Percentiles rank a stretch among this genome's conserved stretches.
These are phyloP conservation scores for Angomonas desouzai DNA, from an alignment of 208 protist genomes.

Conservation along the genomic window DNA sequence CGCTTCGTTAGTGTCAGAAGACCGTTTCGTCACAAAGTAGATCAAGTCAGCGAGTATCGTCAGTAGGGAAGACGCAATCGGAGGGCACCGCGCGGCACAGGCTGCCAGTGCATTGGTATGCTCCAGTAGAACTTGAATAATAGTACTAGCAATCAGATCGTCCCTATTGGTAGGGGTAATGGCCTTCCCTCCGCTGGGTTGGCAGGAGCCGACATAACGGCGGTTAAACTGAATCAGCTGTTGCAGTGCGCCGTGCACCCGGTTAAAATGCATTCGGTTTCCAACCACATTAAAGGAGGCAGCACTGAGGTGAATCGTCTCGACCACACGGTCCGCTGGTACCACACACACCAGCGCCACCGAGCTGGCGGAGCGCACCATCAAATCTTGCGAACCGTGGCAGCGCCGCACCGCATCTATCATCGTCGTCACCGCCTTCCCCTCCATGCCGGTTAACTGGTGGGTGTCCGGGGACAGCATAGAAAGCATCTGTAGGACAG, in stretches of 20 bases:
- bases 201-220: constrained; percentile 53
- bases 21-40: constrained; percentile 24
- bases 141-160: neutral
- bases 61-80: constrained; percentile 46
- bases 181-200: constrained; percentile 24
- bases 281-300: constrained; percentile 9
- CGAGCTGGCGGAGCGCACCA: constrained; percentile 76
- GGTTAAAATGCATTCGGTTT: constrained; percentile 28
- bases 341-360: constrained; percentile 77
- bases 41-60: constrained; percentile 55
- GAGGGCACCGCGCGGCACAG: constrained; percentile 27
- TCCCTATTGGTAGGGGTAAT: neutral
- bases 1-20: neutral
- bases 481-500: constrained; percentile 87
- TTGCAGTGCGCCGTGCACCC: constrained; percentile 71
- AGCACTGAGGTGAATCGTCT: neutral
- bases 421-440: constrained; percentile 18
- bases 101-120: neutral
- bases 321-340: constrained; percentile 19
- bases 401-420: constrained; percentile 56
- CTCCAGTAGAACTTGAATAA: neutral
- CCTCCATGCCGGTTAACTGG: constrained; percentile 23
- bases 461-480: constrained; percentile 84
- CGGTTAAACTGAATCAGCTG: constrained; percentile 74
- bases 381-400: constrained; percentile 51